A percentile compares a stretch with the other conserved stretches of the same genome.
phyloP scores from a whole-genome alignment of 2,329 filamentous ascomycete species.

The Aspergillus hortae region DNA sequence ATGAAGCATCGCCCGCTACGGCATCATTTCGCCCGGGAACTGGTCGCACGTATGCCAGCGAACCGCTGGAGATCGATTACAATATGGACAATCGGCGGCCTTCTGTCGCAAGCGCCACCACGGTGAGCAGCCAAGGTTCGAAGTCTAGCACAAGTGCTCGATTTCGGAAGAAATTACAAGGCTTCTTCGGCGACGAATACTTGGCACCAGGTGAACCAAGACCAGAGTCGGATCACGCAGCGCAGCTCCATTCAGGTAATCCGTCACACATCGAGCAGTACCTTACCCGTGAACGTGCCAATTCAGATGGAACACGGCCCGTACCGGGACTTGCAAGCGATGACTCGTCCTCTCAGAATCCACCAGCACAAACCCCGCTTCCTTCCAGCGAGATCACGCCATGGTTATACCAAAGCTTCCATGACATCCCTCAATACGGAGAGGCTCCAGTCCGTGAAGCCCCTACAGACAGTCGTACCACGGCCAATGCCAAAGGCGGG shows the following conservation, averaged over 20 bases:
- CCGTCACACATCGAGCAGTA: constrained; percentile 46
- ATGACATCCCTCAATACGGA: constrained; percentile 73
- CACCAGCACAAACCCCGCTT: constrained; percentile 77
- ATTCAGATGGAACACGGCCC: constrained; percentile 71
- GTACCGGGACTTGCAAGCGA: constrained; percentile 40
- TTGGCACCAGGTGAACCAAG: constrained; percentile 52
- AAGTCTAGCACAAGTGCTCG: constrained; percentile 67
- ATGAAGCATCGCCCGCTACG: constrained; percentile 59
- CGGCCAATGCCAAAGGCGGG: constrained; percentile 47
- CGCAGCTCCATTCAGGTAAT: constrained; percentile 38
- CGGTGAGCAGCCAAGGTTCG: constrained; percentile 80
- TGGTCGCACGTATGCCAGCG: constrained; percentile 52
- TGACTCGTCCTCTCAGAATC: constrained; percentile 66
- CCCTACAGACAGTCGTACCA: constrained; percentile 67
- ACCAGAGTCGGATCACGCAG: constrained; percentile 68
- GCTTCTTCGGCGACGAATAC: constrained; percentile 90
- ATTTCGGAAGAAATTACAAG: constrained; percentile 75
- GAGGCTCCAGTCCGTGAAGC: constrained; percentile 72
- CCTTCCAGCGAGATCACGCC: constrained; percentile 92
- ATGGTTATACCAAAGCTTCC: constrained; percentile 88
- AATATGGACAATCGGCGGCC: constrained; percentile 74
- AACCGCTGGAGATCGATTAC: constrained; percentile 59
- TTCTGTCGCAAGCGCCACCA: constrained; percentile 83
- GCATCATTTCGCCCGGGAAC: constrained; percentile 62
- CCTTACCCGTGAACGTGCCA: constrained; percentile 70